Evolutionary conservation across 1,284 basidiomycete genomes (phyloP), one percentile per base, ranked within the genome.

Genomic region (Papiliotrema terrestris): DNA sequence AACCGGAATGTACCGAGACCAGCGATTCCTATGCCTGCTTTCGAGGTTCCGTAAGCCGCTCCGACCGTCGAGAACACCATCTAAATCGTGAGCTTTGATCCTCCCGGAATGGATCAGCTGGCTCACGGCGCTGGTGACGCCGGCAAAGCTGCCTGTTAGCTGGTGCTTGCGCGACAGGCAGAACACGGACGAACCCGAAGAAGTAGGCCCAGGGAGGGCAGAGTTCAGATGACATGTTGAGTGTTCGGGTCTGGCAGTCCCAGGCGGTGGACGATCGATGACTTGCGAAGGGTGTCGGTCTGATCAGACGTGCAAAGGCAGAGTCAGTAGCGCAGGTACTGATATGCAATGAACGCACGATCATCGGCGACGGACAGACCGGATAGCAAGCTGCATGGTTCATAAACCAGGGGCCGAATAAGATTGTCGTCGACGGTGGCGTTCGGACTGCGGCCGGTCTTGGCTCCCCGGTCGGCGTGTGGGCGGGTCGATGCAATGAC

Each of bases 21-120:
- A 57, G 95, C 88, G 74, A 98, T 98, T 52, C 95, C 96, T 68
- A 99, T 97, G 46, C 96, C 96, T 46, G 95, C 84, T 78, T 99
- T 99, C 48, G 94, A 86, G 0, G 96, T 99, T 43, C 96, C 96
- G 77, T 91, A 94, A 19, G 95, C 94, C 59, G 95, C 95, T 62
- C 96, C 95, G 45, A 96, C 80, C 62, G 94, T 82, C 71, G 72
- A 73, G 45, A 77, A 62, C 17, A 71, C 62, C 72, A 77, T 77
- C 75, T 77, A 56, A 25, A n/a, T n/a, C 45, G 37, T 36, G 42
- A 41, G 43, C 29, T 42, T 56, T 22, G 29, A 29, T 32, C 8
- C 45, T 38, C 20, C 17, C n/a, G 13, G 19, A 45, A 50, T 13
- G 6, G 3, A 23, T 25, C n/a, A 32, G n/a, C 11, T 32, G 67